Evolutionary conservation across 2,329 filamentous ascomycete species (phyloP).

Genomic region (Fusarium nanum): DNA sequence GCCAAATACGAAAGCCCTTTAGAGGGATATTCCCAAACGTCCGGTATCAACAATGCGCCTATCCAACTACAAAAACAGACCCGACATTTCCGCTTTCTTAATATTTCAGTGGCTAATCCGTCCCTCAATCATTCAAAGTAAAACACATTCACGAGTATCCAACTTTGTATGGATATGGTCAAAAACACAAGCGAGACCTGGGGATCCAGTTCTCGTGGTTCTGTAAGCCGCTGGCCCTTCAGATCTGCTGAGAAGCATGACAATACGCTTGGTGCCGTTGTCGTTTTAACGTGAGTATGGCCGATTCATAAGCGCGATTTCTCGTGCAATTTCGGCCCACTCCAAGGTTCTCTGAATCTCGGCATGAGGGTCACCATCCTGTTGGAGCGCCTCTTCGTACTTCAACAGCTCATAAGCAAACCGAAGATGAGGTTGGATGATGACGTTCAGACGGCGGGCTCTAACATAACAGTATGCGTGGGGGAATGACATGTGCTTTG

Average conservation of each 20-base stretch:
- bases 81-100: slow-evolving; percentile 1
- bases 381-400: slow-evolving; percentile 86
- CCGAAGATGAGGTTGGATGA: slow-evolving; percentile 94
- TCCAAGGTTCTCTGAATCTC: slow-evolving; percentile 81
- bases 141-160: not conserved
- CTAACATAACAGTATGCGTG: slow-evolving; percentile 96
- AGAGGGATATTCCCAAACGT: not conserved
- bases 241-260: not conserved
- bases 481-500: slow-evolving; percentile 83
- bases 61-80: slow-evolving; percentile 6
- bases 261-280: not conserved
- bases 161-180: not conserved
- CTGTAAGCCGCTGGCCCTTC: not conserved
- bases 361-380: slow-evolving; percentile 58
- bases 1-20: slow-evolving; percentile 20
- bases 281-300: slow-evolving; percentile 79
- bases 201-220: not conserved
- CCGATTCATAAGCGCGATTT: slow-evolving; percentile 95
- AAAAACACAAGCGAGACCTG: not conserved
- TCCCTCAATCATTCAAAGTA: not conserved
- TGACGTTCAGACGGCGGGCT: slow-evolving; percentile 92
- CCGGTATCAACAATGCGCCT: slow-evolving; percentile 23
- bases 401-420: slow-evolving; percentile 96
- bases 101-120: not conserved
- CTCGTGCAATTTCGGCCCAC: slow-evolving; percentile 87